Percentiles rank a stretch among this genome's conserved stretches.
phyloP scores from a whole-genome alignment of 805 yeast species.

The Saccharomyces eubayanus region DNA sequence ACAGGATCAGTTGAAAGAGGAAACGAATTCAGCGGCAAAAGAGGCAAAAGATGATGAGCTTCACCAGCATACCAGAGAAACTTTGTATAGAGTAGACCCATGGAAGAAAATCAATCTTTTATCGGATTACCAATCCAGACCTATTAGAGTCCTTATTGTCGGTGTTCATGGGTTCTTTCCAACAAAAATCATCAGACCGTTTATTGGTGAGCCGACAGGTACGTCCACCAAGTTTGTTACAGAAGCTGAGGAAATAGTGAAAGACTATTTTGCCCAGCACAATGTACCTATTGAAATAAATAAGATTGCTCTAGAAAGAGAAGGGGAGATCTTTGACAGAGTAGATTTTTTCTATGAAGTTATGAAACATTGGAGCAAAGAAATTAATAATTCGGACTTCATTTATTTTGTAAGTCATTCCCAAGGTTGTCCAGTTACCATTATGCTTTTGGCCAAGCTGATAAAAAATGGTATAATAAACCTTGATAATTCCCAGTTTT shows the following conservation, averaged over 20 bases:
- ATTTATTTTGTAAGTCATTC: conserved; percentile 92
- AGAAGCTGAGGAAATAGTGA: conserved; percentile 76
- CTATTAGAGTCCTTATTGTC: conserved; percentile 63
- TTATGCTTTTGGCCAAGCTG: conserved; percentile 64
- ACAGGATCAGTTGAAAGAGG: neutral
- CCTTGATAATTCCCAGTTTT: conserved; percentile 25
- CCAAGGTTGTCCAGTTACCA: conserved; percentile 90
- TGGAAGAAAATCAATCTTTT: conserved; percentile 12
- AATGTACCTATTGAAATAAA: conserved; percentile 50
- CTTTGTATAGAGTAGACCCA: conserved; percentile 13
- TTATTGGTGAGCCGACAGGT: conserved; percentile 94
- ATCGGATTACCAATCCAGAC: conserved; percentile 17
- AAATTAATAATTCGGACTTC: conserved; percentile 60
- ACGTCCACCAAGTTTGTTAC: conserved; percentile 84
- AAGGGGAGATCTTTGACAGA: conserved; percentile 81
- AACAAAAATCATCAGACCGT: conserved; percentile 68
- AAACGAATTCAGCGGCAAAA: neutral
- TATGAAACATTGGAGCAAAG: conserved; percentile 54
- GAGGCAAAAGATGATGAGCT: conserved; percentile 7
- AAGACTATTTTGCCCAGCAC: conserved; percentile 50
- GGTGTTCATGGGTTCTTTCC: conserved; percentile 98
- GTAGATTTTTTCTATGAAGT: conserved; percentile 73
- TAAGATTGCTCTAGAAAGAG: conserved; percentile 87
- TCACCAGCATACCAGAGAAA: conserved; percentile 1
- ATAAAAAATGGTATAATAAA: conserved; percentile 49